Evolutionary conservation across 306 rosid genomes (phyloP), one percentile per base, ranked within the genome.

Genomic region (Coriaria nepalensis): DNA sequence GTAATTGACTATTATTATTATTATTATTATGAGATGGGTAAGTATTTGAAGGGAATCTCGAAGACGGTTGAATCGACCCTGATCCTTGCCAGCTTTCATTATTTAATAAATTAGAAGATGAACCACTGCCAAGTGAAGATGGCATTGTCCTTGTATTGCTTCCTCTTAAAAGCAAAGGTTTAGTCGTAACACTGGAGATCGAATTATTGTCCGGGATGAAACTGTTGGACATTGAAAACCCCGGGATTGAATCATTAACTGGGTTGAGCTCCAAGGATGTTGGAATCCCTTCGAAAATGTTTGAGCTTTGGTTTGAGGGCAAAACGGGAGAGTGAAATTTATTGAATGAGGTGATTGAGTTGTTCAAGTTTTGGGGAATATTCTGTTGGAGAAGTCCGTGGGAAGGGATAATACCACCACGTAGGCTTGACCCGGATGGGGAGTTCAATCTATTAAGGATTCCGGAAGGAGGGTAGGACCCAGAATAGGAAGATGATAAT

Each of bases 1-100:
- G 74, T 56, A 78, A 40, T 43, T 56, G 78, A 62, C 62, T 68
- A 37, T 50, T 59, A 70, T 49, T 53, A 57, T 59, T 53, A 57
- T 59, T 63, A 65, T 68, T 45, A 40, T 68, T 74, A 33, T 64
- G 61, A 36, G 68, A 34, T 5, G 80, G 69, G 52, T 73, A 61
- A 36, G 79, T 53, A 62, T 55, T 73, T 33, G 73, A 53, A 37
- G 83, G 56, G 60, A 78, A 71, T 7, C 66, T 68, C 2, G 83
- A 71, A 45, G 71, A 36, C 40, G 29, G 29, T 20, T 64, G 87
- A 39, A 58, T 69, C 2, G 69, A 64, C 54, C 65, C 72, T 2
- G 69, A 65, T 53, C 63, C 72, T 53, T 70, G 77, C 81, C 85
- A 78, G 62, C 67, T 62, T 64, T 72, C 68, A n/a, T 42, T 68